Evolutionary conservation across 2,329 filamentous ascomycete genomes (phyloP), one percentile per base, ranked within the genome.

Genomic region (Talaromyces atroroseus): DNA sequence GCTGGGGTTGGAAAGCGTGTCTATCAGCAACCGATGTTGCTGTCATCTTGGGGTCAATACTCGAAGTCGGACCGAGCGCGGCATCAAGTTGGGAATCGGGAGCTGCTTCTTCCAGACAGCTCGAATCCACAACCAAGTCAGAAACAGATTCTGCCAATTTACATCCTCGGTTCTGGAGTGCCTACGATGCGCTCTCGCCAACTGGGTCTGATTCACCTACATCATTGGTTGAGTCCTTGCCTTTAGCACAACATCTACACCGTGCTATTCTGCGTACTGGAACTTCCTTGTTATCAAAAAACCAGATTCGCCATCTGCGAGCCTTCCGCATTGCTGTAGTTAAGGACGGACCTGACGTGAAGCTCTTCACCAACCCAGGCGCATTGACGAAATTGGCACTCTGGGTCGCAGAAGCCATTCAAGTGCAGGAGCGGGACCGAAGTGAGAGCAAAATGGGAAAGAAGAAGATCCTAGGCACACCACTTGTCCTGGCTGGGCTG

Each of bases 1-100:
- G 90, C 68, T 99, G 94, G 94, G 94, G 94, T 11, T 99, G 92
- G 92, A 88, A 92, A 69, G 92, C 92, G 0, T 96, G 92, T 50
- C 79, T 97, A 24, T 95, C 89, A 60, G 94, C 94, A 5, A 89
- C 92, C 49, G 94, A 99, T 69, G 90, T 96, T 0, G 90, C 90
- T n/a, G 89, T 96, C 16, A 86, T 97, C 29, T 82, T 97, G 20
- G 91, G 91, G 52, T 91, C 92, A 16, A 87, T 99, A 49, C 82
- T 99, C 1, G 94, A 99, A 75, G 91, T 97, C 26, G 92, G 94
- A 11, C 69, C 70, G 3, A 67, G 71, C 14, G 67, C 72, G 49
- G 62, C 66, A 7, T 63, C 66, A 7, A 56, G 65, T 8, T 73
- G 70, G 71, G 69, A 73, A 59, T 48, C 63, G 18, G 66, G 66